Percentiles rank a stretch among this genome's conserved stretches.
These are phyloP conservation scores for Aspergillus japonicus DNA, from an alignment of 2,329 filamentous ascomycete species.

Conservation along the genomic window DNA sequence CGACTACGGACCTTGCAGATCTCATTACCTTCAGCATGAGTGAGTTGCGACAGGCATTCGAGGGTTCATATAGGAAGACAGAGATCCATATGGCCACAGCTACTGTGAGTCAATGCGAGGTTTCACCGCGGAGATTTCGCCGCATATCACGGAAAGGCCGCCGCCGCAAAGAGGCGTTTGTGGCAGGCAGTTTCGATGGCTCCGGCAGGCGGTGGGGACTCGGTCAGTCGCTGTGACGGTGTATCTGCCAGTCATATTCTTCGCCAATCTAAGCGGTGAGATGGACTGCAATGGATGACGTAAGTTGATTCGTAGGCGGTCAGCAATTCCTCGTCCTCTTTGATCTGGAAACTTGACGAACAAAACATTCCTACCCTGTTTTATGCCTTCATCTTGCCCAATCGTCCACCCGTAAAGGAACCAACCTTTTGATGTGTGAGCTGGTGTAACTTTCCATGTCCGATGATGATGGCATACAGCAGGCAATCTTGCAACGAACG, in stretches of 20 bases:
- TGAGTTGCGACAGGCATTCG: no score
- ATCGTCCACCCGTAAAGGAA: neutral
- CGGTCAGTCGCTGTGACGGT: no score
- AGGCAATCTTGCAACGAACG: constrained; percentile 46
- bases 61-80: neutral
- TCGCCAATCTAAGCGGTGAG: neutral
- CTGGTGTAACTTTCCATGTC: constrained; percentile 30
- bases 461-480: constrained; percentile 42
- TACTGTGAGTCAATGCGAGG: neutral
- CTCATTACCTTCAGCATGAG: constrained; percentile 21
- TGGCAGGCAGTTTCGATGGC: neutral
- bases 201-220: neutral
- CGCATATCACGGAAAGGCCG: neutral
- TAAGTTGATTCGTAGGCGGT: neutral
- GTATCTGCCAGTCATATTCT: neutral
- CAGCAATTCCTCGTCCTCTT: neutral
- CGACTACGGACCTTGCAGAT: constrained; percentile 38
- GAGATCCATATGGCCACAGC: neutral
- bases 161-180: neutral
- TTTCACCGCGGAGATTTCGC: neutral
- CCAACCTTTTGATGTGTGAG: neutral
- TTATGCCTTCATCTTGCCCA: neutral
- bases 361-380: neutral
- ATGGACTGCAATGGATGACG: neutral
- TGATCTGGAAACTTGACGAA: neutral